Percentiles rank a stretch among this genome's conserved stretches.
Conservation (phyloP, 306 rosid genomes). For the Vigna reflexopilosa region DNA sequence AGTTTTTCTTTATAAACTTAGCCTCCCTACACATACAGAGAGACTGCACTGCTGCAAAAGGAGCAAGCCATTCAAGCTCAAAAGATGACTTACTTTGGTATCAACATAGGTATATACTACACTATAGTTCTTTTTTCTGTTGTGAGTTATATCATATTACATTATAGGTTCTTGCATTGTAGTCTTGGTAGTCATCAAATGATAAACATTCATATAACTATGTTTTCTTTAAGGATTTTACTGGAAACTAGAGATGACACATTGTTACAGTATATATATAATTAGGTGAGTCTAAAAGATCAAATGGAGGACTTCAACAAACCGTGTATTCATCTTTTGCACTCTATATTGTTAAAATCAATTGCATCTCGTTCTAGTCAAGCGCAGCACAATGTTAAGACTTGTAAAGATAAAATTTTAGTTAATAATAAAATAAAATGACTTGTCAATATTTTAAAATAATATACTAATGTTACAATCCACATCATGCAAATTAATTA, state of each 20-base stretch:
- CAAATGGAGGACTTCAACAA: background rate
- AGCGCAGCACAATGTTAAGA: background rate
- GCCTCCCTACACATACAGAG: background rate
- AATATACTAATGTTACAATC: background rate
- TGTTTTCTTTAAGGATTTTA: background rate
- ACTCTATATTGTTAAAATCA: background rate
- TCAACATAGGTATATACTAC: background rate
- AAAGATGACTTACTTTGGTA: constrained; percentile 16
- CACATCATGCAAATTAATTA: background rate
- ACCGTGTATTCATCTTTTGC: background rate
- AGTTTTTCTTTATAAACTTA: background rate
- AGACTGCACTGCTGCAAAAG: background rate
- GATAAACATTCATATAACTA: background rate
- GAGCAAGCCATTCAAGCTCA: constrained; percentile 1
- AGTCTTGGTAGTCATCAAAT: background rate
- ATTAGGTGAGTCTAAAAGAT: background rate
- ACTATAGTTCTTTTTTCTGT: background rate
- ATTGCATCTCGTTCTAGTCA: background rate
- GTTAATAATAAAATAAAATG: background rate
- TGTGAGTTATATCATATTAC: background rate
- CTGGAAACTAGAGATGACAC: too few relatives aligned
- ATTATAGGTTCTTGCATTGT: background rate
- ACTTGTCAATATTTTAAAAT: background rate
- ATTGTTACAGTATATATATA: too few relatives aligned
- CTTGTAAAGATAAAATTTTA: background rate